phyloP scores from a whole-genome alignment of 2,329 filamentous ascomycete genomes.

The Fusarium xyrophilum region DNA sequence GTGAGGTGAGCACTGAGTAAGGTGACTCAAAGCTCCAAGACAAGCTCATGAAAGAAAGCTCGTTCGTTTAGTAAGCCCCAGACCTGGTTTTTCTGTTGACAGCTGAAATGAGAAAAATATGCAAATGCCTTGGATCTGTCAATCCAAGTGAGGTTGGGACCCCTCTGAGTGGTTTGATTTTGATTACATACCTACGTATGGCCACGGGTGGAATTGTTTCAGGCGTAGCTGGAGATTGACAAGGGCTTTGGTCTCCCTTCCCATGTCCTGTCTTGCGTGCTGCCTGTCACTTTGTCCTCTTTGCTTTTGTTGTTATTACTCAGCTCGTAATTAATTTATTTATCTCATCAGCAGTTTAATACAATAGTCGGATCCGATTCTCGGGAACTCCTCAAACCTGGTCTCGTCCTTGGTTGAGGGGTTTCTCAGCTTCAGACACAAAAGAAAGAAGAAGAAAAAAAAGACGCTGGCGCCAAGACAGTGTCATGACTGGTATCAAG shows the following conservation, averaged over 20 bases:
- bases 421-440: constrained; percentile 11
- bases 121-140: constrained; percentile 17
- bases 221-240: constrained; percentile 31
- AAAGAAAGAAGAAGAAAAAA: constrained; percentile 4
- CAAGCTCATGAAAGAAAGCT: constrained; percentile 18
- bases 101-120: constrained; percentile 25
- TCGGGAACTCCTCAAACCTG: constrained; percentile 9
- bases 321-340: not conserved
- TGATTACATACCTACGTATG: constrained; percentile 26
- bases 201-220: constrained; percentile 33
- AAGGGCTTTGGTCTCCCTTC: constrained; percentile 34
- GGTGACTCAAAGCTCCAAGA: constrained; percentile 19
- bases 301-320: constrained; percentile 17
- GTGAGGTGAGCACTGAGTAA: constrained; percentile 16
- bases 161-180: constrained; percentile 32
- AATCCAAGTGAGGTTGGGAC: constrained; percentile 18
- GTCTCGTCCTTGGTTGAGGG: constrained; percentile 14
- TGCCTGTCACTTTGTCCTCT: constrained; percentile 7
- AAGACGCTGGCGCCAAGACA: constrained; percentile 3
- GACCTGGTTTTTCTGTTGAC: not conserved
- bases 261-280: constrained; percentile 1
- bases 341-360: not conserved
- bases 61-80: constrained; percentile 8
- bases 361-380: constrained; percentile 22
- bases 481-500: constrained; percentile 1